Conservation (phyloP, 805 yeast species). For the Candida patagonica region DNA sequence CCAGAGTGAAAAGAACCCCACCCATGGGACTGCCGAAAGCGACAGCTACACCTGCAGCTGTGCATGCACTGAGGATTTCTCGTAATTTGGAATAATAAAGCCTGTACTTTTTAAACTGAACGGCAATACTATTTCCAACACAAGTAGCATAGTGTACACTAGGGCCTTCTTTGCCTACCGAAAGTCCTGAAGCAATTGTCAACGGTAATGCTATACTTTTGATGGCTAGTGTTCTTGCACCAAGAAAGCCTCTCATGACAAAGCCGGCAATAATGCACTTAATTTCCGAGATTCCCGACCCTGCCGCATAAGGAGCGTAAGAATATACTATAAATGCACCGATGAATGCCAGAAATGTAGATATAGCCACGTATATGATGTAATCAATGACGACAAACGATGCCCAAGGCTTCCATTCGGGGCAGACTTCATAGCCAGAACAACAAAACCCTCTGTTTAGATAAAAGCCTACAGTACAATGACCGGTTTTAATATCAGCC, state of each 20-base stretch:
- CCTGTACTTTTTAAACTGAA: slow-evolving; percentile 35
- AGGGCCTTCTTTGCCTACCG: slow-evolving; percentile 97
- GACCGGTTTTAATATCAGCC: slow-evolving; percentile 70
- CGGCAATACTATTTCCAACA: slow-evolving; percentile 75
- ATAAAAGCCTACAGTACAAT: slow-evolving; percentile 62
- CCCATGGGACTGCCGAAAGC: slow-evolving; percentile 98
- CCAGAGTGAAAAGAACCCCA: slow-evolving; percentile 88
- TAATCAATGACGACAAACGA: slow-evolving; percentile 37
- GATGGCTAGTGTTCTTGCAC: slow-evolving; percentile 58
- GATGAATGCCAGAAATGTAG: slow-evolving; percentile 50
- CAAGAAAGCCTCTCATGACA: slow-evolving; percentile 65
- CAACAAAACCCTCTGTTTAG: slow-evolving; percentile 76
- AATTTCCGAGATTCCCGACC: slow-evolving; percentile 95
- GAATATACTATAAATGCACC: slow-evolving; percentile 62
- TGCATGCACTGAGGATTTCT: slow-evolving; percentile 74
- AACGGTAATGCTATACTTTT: slow-evolving; percentile 79
- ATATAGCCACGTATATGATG: slow-evolving; percentile 46
- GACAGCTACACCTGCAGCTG: slow-evolving; percentile 98
- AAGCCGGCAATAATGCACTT: slow-evolving; percentile 92
- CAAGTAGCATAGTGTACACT: slow-evolving; percentile 97
- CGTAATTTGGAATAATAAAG: slow-evolving; percentile 28
- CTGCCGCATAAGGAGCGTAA: slow-evolving; percentile 87
- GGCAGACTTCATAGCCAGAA: slow-evolving; percentile 53
- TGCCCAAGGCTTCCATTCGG: slow-evolving; percentile 66
- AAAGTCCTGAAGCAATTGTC: slow-evolving; percentile 85